Evolutionary conservation across 768 basidiomycete species (phyloP).

Genomic region (Boletus barrowsii): DNA sequence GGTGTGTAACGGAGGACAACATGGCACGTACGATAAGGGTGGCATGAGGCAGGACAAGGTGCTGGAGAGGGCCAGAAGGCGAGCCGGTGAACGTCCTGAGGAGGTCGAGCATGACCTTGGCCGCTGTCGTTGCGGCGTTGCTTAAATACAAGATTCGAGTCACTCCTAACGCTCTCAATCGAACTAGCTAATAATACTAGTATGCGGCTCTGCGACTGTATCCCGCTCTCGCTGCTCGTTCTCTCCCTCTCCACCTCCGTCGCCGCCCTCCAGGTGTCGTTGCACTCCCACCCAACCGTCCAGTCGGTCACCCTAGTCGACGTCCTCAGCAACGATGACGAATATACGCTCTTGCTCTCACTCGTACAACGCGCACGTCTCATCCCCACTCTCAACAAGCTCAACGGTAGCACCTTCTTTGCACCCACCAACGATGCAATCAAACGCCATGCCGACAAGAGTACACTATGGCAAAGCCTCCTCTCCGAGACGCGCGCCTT

Average conservation of each 20-base stretch:
- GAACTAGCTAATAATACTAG: too few species aligned
- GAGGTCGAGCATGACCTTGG: conserved; percentile 45
- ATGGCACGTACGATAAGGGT: conserved; percentile 55
- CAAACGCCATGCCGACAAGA: conserved; percentile 40
- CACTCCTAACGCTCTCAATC: too few species aligned
- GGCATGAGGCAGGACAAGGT: conserved; percentile 53
- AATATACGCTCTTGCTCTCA: conserved; percentile 71
- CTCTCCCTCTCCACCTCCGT: conserved; percentile 15
- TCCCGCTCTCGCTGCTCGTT: conserved; percentile 35
- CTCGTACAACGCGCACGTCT: conserved; percentile 84
- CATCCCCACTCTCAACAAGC: conserved; percentile 86
- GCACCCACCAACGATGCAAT: conserved; percentile 96
- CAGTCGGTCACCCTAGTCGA: conserved; percentile 70
- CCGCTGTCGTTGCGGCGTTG: background rate
- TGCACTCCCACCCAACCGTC: conserved; percentile 18
- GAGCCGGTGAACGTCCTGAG: conserved; percentile 45
- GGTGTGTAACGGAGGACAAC: background rate
- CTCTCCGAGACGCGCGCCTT: conserved; percentile 28
- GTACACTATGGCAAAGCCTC: conserved; percentile 32
- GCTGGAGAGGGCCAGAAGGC: conserved; percentile 53
- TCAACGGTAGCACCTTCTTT: conserved; percentile 83
- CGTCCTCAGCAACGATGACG: conserved; percentile 66
- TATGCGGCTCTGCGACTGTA: conserved; percentile 35
- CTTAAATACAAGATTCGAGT: conserved; percentile 6
- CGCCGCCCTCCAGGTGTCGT: conserved; percentile 23